Conservation (phyloP, 2,329 filamentous ascomycete genomes). For the Pestalotiopsis fici region DNA sequence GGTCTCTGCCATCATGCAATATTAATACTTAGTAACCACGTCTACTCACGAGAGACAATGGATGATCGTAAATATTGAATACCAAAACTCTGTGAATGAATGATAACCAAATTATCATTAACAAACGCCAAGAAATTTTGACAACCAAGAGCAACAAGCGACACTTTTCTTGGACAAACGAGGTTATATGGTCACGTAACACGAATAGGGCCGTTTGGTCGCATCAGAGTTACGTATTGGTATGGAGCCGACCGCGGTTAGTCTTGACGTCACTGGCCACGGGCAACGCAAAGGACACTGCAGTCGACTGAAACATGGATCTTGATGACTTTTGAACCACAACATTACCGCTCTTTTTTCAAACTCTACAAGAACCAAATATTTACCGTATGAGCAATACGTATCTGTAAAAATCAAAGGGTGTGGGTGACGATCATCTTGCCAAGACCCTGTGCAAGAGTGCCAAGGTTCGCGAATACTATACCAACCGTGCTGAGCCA, state of each 20-base stretch:
- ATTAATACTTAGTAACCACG: neutral
- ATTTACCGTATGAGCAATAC: no score
- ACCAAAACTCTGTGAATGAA: no score
- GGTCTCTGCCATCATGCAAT: neutral
- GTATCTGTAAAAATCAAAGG: no score
- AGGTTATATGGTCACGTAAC: neutral
- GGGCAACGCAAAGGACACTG: neutral
- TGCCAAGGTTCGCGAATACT: neutral
- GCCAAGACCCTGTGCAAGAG: neutral
- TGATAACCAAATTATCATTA: no score
- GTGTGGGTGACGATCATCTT: neutral
- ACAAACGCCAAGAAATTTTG: no score
- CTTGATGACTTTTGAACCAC: neutral
- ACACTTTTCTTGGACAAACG: neutral
- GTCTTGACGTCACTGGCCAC: slow-evolving; percentile 3
- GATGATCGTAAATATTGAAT: no score
- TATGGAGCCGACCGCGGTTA: neutral
- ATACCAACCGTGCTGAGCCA: neutral
- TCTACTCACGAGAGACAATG: neutral
- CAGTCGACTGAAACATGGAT: neutral
- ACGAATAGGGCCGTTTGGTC: neutral
- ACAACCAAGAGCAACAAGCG: neutral
- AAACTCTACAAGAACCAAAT: neutral
- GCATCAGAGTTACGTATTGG: slow-evolving; percentile 7
- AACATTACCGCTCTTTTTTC: neutral